Evolutionary conservation across 2,329 filamentous ascomycete genomes (phyloP).

Genomic region (Sclerotinia glacialis): DNA sequence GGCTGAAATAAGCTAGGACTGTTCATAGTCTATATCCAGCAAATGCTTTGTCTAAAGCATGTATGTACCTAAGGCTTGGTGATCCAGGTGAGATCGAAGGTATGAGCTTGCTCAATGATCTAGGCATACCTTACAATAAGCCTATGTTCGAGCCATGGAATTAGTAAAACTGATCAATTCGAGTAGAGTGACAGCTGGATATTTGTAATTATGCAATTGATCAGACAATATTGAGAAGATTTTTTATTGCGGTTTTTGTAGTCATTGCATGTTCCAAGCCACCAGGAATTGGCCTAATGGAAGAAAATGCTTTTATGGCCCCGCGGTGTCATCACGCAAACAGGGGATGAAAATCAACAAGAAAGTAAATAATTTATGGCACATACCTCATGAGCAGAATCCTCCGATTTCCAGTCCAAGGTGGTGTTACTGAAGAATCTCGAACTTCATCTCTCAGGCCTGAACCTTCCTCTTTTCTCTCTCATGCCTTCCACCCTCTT

Average conservation of each 20-base stretch:
- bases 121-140: background rate
- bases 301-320: slow-evolving; percentile 50
- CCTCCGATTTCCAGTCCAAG: background rate
- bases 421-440: slow-evolving; percentile 37
- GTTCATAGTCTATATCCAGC: too few relatives aligned
- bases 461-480: slow-evolving; percentile 60
- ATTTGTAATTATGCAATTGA: slow-evolving; percentile 15
- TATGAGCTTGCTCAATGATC: background rate
- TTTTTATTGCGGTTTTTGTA: slow-evolving; percentile 60
- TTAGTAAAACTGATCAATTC: background rate
- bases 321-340: slow-evolving; percentile 50
- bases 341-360: slow-evolving; percentile 4
- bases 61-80: background rate
- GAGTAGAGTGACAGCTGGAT: background rate
- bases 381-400: slow-evolving; percentile 26
- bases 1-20: background rate
- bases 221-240: slow-evolving; percentile 68
- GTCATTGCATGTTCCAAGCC: slow-evolving; percentile 45
- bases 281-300: slow-evolving; percentile 36
- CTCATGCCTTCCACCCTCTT: slow-evolving; percentile 69
- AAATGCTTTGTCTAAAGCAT: background rate
- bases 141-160: background rate
- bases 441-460: slow-evolving; percentile 44
- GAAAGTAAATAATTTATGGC: slow-evolving; percentile 17
- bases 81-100: slow-evolving; percentile 1